Conservation (phyloP, 352 stramenopile species). For the Thalassiosira exigua region DNA sequence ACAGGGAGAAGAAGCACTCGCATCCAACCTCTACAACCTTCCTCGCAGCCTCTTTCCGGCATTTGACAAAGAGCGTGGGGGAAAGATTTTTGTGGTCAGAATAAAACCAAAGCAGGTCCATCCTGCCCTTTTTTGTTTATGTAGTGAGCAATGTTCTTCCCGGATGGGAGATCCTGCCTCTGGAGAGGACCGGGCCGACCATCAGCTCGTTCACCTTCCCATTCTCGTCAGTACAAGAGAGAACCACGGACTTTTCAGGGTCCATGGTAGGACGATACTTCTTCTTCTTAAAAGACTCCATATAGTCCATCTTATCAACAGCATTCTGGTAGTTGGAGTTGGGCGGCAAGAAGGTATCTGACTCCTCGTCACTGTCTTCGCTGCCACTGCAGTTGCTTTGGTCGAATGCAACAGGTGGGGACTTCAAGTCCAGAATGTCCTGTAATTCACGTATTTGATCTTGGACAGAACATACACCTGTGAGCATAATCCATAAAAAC, state of each 20-base stretch:
- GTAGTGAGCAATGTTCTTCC: no score
- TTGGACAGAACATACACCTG: neutral
- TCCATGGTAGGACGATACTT: slow-evolving; percentile 24
- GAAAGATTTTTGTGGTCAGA: no score
- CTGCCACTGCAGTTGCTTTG: neutral
- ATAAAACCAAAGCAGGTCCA: slow-evolving; percentile 2
- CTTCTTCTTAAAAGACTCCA: slow-evolving; percentile 25
- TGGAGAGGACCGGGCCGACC: neutral
- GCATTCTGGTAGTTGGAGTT: slow-evolving; percentile 39
- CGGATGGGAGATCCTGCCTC: slow-evolving; percentile 16
- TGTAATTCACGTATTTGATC: slow-evolving; percentile 21
- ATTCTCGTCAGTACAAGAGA: neutral
- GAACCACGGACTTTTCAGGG: neutral
- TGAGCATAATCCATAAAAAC: neutral
- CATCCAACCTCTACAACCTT: no score
- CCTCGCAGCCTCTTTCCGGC: slow-evolving; percentile 22
- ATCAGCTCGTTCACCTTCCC: slow-evolving; percentile 12
- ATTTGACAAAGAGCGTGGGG: slow-evolving; percentile 12
- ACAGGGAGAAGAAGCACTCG: slow-evolving; percentile 40
- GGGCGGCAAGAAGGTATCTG: neutral
- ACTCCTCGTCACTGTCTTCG: slow-evolving; percentile 24
- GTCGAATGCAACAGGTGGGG: neutral
- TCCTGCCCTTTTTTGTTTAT: slow-evolving; percentile 19
- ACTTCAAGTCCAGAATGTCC: slow-evolving; percentile 19
- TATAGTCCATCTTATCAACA: slow-evolving; percentile 12